A percentile compares a stretch with the other conserved stretches of the same genome.
Evolutionary conservation across 2,329 filamentous ascomycete species (phyloP).

Genomic region (Aureobasidium sp.): DNA sequence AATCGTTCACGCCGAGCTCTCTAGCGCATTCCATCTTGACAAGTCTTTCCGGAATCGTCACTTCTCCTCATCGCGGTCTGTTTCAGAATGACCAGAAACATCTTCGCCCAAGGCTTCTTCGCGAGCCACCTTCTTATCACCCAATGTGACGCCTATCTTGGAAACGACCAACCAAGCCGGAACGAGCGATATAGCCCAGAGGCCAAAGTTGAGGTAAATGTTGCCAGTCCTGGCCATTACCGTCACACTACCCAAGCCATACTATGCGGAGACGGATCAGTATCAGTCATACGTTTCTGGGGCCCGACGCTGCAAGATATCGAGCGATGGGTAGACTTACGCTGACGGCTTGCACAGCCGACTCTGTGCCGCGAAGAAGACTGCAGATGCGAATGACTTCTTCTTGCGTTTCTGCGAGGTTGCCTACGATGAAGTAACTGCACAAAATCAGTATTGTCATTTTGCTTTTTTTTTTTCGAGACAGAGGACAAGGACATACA

Average conservation of each 20-base stretch:
- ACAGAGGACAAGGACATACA: conserved; percentile 39
- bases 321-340: conserved; percentile 29
- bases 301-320: too few species aligned
- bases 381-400: conserved; percentile 64
- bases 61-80: neutral
- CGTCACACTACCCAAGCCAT: conserved; percentile 56
- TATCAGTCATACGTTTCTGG: neutral
- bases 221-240: conserved; percentile 59
- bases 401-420: conserved; percentile 53
- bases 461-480: too few species aligned
- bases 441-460: neutral
- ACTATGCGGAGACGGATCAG: conserved; percentile 32
- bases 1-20: too few species aligned
- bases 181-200: conserved; percentile 58
- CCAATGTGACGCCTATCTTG: conserved; percentile 41
- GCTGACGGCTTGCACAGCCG: conserved; percentile 64
- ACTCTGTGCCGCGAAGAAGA: conserved; percentile 62
- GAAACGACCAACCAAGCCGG: conserved; percentile 62
- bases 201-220: conserved; percentile 62
- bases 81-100: neutral
- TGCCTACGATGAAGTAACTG: conserved; percentile 63
- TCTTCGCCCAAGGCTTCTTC: neutral
- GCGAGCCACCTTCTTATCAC: neutral
- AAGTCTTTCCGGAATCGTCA: too few species aligned
- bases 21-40: too few species aligned